Conservation (phyloP, 73 alveolate genomes). For the Paramecium sonneborni region DNA sequence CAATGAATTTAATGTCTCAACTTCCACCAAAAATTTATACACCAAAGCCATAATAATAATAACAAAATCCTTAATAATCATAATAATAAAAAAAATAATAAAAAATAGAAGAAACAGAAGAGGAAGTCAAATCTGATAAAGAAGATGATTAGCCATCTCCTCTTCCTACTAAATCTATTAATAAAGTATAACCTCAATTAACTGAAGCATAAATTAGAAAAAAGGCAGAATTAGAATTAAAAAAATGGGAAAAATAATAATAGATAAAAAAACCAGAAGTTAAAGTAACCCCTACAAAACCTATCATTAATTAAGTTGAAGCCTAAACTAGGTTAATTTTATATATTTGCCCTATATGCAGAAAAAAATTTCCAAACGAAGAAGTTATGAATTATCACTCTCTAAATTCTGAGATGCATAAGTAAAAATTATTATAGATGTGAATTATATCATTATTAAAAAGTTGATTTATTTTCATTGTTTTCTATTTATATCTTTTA, state of each 20-base stretch:
- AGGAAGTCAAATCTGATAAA: background rate
- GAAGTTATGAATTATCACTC: conserved; percentile 29
- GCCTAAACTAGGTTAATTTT: background rate
- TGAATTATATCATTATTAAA: background rate
- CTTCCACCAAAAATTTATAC: background rate
- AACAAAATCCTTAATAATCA: background rate
- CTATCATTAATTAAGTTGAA: background rate
- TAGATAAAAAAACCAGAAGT: background rate
- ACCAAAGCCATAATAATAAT: background rate
- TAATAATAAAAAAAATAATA: background rate
- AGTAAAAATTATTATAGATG: background rate
- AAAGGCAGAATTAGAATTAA: conserved; percentile 16
- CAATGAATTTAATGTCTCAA: background rate
- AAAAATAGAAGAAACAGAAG: background rate
- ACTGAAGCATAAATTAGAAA: conserved; percentile 49
- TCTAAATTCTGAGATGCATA: conserved; percentile 40
- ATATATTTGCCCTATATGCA: conserved; percentile 40
- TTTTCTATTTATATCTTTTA: conserved; percentile 6
- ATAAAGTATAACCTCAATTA: background rate
- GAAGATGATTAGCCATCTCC: background rate
- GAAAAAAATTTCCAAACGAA: conserved; percentile 21
- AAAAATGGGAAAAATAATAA: conserved; percentile 49
- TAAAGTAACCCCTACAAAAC: background rate
- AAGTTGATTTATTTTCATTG: background rate
- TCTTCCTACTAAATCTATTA: background rate